Percentiles rank a stretch among this genome's conserved stretches.
phyloP scores from a whole-genome alignment of 257 asterid species.

The Thymus mandschuricus region DNA sequence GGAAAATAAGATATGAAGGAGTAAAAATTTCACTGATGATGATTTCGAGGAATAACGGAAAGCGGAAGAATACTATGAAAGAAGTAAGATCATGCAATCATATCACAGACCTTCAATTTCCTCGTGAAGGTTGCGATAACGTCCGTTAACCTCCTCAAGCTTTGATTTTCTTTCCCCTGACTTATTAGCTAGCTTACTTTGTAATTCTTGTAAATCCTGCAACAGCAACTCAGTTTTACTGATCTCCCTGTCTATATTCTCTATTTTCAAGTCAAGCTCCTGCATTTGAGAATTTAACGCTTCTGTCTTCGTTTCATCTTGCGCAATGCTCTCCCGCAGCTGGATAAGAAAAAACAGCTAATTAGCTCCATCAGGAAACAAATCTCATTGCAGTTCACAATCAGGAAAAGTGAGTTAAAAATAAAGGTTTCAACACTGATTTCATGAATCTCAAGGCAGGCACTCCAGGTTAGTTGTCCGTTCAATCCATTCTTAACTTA shows the following conservation, averaged over 20 bases:
- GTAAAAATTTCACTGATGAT: slow-evolving; percentile 18
- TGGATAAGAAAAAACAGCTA: slow-evolving; percentile 41
- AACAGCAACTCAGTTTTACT: slow-evolving; percentile 61
- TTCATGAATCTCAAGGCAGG: neutral
- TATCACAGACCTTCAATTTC: slow-evolving; percentile 73
- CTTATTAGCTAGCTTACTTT: slow-evolving; percentile 68
- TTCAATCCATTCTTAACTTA: slow-evolving; percentile 14
- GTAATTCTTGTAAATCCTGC: slow-evolving; percentile 70
- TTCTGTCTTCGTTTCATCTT: slow-evolving; percentile 79
- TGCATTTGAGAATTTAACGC: slow-evolving; percentile 64
- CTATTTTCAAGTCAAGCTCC: slow-evolving; percentile 73
- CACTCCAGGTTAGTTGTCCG: neutral
- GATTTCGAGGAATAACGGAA: slow-evolving; percentile 15
- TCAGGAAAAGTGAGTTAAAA: slow-evolving; percentile 7
- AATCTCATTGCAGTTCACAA: slow-evolving; percentile 35
- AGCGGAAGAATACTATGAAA: slow-evolving; percentile 25
- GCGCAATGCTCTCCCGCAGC: slow-evolving; percentile 85
- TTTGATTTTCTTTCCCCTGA: slow-evolving; percentile 90
- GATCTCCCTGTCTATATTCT: slow-evolving; percentile 65
- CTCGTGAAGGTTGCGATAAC: slow-evolving; percentile 64
- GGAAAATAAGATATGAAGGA: slow-evolving; percentile 13
- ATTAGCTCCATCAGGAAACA: slow-evolving; percentile 23
- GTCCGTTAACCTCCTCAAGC: slow-evolving; percentile 67
- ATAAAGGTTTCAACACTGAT: neutral
- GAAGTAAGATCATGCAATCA: slow-evolving; percentile 10